Base-by-base conservation (phyloP, 768 basidiomycete species). In the Sistotremastrum suecicum region DNA sequence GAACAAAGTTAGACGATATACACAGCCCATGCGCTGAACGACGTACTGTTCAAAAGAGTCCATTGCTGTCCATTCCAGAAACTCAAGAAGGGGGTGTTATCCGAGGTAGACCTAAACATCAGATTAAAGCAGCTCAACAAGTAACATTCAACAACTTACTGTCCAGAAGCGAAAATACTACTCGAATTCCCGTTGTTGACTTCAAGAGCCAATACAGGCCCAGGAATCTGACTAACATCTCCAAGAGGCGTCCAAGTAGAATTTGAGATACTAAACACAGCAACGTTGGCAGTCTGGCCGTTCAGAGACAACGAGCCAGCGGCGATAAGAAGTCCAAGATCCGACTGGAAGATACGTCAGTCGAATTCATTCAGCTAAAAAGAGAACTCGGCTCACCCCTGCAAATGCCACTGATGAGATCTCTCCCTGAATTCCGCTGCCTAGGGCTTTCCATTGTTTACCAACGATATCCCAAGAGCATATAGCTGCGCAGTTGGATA, bases 151-250 rank as follows among this genome's bases (percentile, higher is more conserved):
- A 12, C 8, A n/a, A 63, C 79, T 58, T 50, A 89, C 80, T 73
- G 76, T 54, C 94, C 94, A 34, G 91, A 88, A 41, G 83, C 87
- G 55, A 91, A 99, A 46, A 98, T 73, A 55, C 85, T 94, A 53
- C 76, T 84, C 1, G 64, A 59, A 57, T 95, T 89, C 20, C 74
- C 72, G 51, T 79, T 68, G 60, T 98, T 87, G 37, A 90, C 82
- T 44, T 83, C 82, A 43, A 97, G 59, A 7, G 94, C 91, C 3
- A 89, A 84, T 2, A 90, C 83, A 2, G 91, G 90, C 3, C 94
- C 94, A 39, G 91, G 88, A 28, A 97, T 67, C 41, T 75, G 68
- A 8, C 61, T 58, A 8, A 72, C 61, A 39, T 65, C 57, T 7
- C 85, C 88, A 30, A 91, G 57, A 1, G 79, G 58, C 5, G 66